Percentiles rank a stretch among this genome's conserved stretches.
Evolutionary conservation across 2,329 filamentous ascomycete species (phyloP).

Genomic region (Biscogniauxia marginata): DNA sequence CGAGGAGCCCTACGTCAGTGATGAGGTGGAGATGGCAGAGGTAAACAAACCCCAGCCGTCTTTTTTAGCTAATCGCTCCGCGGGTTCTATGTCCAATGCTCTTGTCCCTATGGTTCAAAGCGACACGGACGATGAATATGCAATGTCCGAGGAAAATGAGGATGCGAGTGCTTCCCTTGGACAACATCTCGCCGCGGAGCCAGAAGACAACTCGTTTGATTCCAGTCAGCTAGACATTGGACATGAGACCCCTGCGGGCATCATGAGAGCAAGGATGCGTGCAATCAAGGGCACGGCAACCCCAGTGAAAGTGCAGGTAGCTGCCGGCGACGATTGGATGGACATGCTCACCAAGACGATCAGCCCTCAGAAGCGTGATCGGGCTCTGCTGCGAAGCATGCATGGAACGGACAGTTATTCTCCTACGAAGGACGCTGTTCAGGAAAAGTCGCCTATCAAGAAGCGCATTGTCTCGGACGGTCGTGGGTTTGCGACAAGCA

Average conservation of each 20-base stretch:
- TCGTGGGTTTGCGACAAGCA: constrained; percentile 78
- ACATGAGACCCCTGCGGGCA: constrained; percentile 56
- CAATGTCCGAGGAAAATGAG: constrained; percentile 66
- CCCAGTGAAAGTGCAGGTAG: constrained; percentile 59
- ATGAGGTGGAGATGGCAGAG: constrained; percentile 46
- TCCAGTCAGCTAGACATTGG: constrained; percentile 46
- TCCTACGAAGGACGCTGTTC: constrained; percentile 32
- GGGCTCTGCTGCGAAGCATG: constrained; percentile 63
- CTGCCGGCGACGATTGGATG: constrained; percentile 82
- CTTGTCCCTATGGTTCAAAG: constrained; percentile 62
- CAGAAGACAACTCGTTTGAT: constrained; percentile 55
- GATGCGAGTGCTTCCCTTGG: constrained; percentile 76
- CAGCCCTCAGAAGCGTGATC: constrained; percentile 89
- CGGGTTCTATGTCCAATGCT: constrained; percentile 69
- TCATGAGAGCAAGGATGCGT: constrained; percentile 63
- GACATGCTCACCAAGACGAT: constrained; percentile 92
- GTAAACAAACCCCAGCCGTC: constrained; percentile 53
- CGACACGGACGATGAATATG: constrained; percentile 74
- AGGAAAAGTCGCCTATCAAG: constrained; percentile 32
- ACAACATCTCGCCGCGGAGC: constrained; percentile 76
- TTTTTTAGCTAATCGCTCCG: constrained; percentile 94
- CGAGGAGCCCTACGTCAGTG: constrained; percentile 53
- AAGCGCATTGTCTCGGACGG: constrained; percentile 43
- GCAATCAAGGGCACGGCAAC: constrained; percentile 60
- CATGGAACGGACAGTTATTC: constrained; percentile 61